A percentile compares a stretch with the other conserved stretches of the same genome.
These are phyloP conservation scores for Mycena filopes DNA, from an alignment of 768 basidiomycete genomes.

Conservation along the genomic window DNA sequence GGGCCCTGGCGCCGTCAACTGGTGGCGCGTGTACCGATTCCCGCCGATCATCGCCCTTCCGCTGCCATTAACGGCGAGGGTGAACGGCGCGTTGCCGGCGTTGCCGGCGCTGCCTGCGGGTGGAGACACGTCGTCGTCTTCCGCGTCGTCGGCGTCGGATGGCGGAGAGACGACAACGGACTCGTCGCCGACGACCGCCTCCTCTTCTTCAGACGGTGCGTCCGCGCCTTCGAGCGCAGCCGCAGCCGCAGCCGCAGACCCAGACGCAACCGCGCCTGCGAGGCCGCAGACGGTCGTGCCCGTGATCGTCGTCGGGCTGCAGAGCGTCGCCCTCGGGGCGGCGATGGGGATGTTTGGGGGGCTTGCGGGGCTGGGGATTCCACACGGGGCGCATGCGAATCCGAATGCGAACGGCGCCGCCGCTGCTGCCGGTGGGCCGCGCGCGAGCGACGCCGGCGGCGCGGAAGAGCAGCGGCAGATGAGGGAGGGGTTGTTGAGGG, in stretches of 20 bases:
- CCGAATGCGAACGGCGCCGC: too few species aligned
- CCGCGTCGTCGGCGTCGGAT: not conserved
- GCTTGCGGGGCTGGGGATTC: not conserved
- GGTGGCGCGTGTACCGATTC: slow-evolving; percentile 89
- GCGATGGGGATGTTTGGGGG: slow-evolving; percentile 33
- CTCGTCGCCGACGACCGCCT: too few species aligned
- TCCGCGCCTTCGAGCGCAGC: not conserved
- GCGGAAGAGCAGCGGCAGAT: too few species aligned
- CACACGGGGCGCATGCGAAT: too few species aligned
- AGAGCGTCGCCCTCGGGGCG: slow-evolving; percentile 58
- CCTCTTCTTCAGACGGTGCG: too few species aligned
- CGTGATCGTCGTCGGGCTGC: slow-evolving; percentile 85
- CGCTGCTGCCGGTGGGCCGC: not conserved
- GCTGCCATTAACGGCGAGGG: not conserved
- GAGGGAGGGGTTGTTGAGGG: too few species aligned
- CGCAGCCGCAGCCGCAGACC: not conserved
- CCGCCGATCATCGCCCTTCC: slow-evolving; percentile 59
- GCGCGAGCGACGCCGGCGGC: not conserved
- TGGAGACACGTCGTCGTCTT: too few species aligned
- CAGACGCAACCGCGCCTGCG: not conserved
- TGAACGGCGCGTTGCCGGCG: not conserved
- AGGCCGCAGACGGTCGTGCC: slow-evolving; percentile 69
- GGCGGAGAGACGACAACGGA: not conserved
- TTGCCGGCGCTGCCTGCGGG: slow-evolving; percentile 8
- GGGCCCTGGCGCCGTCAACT: slow-evolving; percentile 66